Evolutionary conservation across 352 stramenopile genomes (phyloP).

Genomic region (Phytophthora meadii): DNA sequence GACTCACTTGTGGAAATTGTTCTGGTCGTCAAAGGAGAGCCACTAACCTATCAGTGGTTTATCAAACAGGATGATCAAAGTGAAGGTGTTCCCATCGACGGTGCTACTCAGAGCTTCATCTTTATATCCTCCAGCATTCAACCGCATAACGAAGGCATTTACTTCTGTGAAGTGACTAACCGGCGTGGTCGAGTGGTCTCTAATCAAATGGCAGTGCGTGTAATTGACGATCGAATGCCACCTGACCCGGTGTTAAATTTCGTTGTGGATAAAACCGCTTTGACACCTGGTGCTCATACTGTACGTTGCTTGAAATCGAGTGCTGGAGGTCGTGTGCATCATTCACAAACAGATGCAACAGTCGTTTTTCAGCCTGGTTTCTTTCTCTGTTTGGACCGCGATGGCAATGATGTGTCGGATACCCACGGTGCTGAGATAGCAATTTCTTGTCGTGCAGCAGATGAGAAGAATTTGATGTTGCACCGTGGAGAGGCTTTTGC

Average conservation of each 20-base stretch:
- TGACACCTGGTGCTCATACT: slow-evolving; percentile 15
- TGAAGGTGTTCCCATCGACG: slow-evolving; percentile 37
- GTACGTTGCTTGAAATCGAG: slow-evolving; percentile 47
- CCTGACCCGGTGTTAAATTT: slow-evolving; percentile 53
- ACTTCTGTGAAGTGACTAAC: slow-evolving; percentile 70
- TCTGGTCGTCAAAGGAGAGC: slow-evolving; percentile 69
- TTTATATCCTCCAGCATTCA: slow-evolving; percentile 64
- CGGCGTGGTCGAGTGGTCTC: slow-evolving; percentile 48
- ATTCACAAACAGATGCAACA: slow-evolving; percentile 30
- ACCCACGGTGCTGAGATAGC: slow-evolving; percentile 58
- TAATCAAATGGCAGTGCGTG: slow-evolving; percentile 41
- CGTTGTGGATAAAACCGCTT: slow-evolving; percentile 34
- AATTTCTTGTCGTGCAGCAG: slow-evolving; percentile 20
- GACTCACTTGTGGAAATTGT: slow-evolving; percentile 60
- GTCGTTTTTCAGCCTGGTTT: slow-evolving; percentile 60
- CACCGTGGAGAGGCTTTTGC: slow-evolving; percentile 42
- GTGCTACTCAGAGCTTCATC: slow-evolving; percentile 53
- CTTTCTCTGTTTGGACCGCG: slow-evolving; percentile 52
- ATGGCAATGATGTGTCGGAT: slow-evolving; percentile 56
- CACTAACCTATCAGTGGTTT: slow-evolving; percentile 76
- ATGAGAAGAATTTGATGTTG: slow-evolving; percentile 18
- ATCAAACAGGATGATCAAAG: slow-evolving; percentile 17
- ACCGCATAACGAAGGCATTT: slow-evolving; percentile 60
- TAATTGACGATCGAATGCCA: slow-evolving; percentile 55
- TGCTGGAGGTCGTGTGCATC: slow-evolving; percentile 44